Conservation (phyloP, 2,329 filamentous ascomycete species). For the Diaporthe amygdali region DNA sequence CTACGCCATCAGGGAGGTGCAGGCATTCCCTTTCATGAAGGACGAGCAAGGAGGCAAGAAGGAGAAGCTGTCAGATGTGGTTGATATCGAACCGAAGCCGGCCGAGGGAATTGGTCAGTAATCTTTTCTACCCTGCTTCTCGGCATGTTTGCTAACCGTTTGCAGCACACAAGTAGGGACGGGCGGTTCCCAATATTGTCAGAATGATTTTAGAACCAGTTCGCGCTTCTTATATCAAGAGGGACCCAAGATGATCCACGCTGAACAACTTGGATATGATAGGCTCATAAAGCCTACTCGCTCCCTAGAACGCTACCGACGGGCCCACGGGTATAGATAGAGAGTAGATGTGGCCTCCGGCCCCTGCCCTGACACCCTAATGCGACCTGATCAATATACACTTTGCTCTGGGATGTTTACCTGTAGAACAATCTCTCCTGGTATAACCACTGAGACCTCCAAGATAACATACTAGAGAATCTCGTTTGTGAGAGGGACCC, state of each 20-base stretch:
- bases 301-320: background rate
- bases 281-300: background rate
- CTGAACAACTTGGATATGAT: too few relatives aligned
- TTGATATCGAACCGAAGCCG: conserved; percentile 37
- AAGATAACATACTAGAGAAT: too few relatives aligned
- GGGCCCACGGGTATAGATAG: too few relatives aligned
- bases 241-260: too few relatives aligned
- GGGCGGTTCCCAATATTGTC: background rate
- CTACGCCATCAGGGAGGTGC: conserved; percentile 94
- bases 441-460: too few relatives aligned
- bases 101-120: conserved; percentile 42
- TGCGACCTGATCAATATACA: too few relatives aligned
- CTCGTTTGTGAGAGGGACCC: background rate
- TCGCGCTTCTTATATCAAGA: background rate
- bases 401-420: too few relatives aligned
- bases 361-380: background rate
- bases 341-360: background rate
- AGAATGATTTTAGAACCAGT: background rate
- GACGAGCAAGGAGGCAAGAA: conserved; percentile 57
- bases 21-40: conserved; percentile 99
- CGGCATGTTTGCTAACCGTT: background rate
- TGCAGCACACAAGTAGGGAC: conserved; percentile 21
- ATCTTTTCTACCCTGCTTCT: background rate
- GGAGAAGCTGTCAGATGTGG: conserved; percentile 49
- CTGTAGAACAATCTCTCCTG: too few relatives aligned